Base-by-base conservation (phyloP, 257 asterid species). In the Solanum etuberosum region DNA sequence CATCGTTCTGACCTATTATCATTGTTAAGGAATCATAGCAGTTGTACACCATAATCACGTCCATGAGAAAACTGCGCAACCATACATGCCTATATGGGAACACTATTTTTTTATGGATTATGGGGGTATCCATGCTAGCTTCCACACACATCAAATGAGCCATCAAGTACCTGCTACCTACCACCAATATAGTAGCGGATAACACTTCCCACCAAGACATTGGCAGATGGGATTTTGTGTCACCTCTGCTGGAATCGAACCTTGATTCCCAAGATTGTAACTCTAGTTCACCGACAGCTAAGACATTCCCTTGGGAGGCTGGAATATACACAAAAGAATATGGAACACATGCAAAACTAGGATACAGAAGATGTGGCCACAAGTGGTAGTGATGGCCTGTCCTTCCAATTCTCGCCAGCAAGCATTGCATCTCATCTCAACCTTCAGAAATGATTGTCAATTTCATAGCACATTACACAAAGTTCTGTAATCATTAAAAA, bases 351-450 rank as follows among this genome's bases (percentile, higher is more conserved):
- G n/a, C 40, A 80, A 46, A 88, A 84, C 86, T 82, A 71, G 98
- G 95, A 93, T 96, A 96, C 99, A 96, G 76, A 96, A 87, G 84
- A 96, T 91, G 93, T 95, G 99, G 89, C 98, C 98, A 91, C 99
- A 96, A 23, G 98, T 94, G 87, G 98, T 96, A 90, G 98, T 77
- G 82, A 95, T 83, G 76, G 98, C 99, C 88, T 94, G 94, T 87
- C 98, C 97, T 91, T 96, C 99, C 93, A 96, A 85, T 86, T 96
- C 99, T 35, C 98, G 91, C 99, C 99, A 96, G 93, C 99, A 96
- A 27, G 96, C 95, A 71, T 96, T 96, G 94, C 98, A 96, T 91
- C 98, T 96, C 98, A 96, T 96, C 90, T 92, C 89, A 88, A 84
- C 88, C 85, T 88, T 88, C 87, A 85, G 83, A 65, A 71, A 43